A percentile compares a stretch with the other conserved stretches of the same genome.
These are phyloP conservation scores for Mallotus nudiflorus DNA, from an alignment of 345 rosid species.

Conservation along the genomic window DNA sequence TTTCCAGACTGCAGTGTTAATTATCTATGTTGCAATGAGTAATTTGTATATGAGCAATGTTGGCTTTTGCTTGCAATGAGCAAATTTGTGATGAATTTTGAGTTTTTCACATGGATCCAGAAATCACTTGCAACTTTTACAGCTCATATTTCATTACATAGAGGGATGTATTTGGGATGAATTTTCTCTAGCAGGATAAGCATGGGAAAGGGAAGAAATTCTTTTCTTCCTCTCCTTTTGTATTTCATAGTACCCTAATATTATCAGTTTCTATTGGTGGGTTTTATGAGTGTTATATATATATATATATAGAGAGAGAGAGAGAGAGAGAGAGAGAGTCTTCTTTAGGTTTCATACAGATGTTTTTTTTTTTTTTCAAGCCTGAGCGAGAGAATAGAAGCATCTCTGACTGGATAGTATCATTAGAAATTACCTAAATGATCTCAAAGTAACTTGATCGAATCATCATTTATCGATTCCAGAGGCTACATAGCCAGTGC, in stretches of 20 bases:
- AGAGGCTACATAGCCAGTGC: background rate
- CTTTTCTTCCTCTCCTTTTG: too few relatives aligned
- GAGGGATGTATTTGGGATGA: background rate
- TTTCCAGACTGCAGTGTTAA: background rate
- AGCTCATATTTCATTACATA: background rate
- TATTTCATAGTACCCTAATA: background rate
- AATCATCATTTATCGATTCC: background rate
- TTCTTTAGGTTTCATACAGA: too few relatives aligned
- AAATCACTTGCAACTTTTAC: background rate
- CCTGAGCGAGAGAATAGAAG: too few relatives aligned
- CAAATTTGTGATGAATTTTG: background rate
- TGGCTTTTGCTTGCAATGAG: too few relatives aligned
- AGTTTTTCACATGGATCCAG: background rate
- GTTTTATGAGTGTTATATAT: background rate
- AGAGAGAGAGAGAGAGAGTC: background rate
- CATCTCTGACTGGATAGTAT: background rate
- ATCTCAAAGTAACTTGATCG: background rate
- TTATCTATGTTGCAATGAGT: background rate
- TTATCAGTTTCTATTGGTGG: background rate
- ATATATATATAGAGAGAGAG: background rate
- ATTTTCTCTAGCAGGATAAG: background rate
- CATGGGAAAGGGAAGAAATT: background rate
- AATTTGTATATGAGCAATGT: too few relatives aligned
- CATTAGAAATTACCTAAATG: background rate
- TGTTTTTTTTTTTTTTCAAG: too few relatives aligned